phyloP scores from a whole-genome alignment of 2,329 filamentous ascomycete species.

The Aspergillus clavatus region DNA sequence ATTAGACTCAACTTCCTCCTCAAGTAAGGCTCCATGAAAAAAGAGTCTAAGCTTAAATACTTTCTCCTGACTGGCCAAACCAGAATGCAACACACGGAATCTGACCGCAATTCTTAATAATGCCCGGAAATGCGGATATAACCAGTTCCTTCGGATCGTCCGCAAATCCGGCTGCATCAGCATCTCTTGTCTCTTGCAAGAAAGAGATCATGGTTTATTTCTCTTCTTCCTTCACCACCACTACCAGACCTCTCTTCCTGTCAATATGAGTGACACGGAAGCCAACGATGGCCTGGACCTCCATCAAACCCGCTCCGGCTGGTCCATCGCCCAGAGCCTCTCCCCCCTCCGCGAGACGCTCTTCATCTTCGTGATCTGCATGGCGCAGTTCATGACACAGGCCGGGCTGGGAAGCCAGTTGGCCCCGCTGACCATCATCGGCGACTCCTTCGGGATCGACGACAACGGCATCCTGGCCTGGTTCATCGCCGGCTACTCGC shows the following conservation, averaged over 20 bases:
- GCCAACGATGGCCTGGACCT: slow-evolving; percentile 1
- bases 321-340: slow-evolving; percentile 19
- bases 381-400: slow-evolving; percentile 40
- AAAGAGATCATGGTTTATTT: no score
- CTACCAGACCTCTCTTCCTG: no score
- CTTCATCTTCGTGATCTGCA: slow-evolving; percentile 30
- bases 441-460: slow-evolving; percentile 40
- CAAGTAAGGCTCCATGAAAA: no score
- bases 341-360: slow-evolving; percentile 25
- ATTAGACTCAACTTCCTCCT: no score
- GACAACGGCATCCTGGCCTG: slow-evolving; percentile 46
- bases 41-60: no score
- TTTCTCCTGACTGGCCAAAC: no score
- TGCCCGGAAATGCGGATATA: background rate
- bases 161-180: no score
- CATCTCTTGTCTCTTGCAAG: no score
- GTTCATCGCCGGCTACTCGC: slow-evolving; percentile 53
- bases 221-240: no score
- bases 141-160: no score
- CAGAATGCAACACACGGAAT: background rate
- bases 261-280: background rate
- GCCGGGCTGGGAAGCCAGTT: slow-evolving; percentile 45
- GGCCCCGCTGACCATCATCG: slow-evolving; percentile 47
- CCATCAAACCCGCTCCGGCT: slow-evolving; percentile 11
- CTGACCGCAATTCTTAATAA: no score